phyloP scores from a whole-genome alignment of 345 rosid genomes.

The Ceriops decandra region DNA sequence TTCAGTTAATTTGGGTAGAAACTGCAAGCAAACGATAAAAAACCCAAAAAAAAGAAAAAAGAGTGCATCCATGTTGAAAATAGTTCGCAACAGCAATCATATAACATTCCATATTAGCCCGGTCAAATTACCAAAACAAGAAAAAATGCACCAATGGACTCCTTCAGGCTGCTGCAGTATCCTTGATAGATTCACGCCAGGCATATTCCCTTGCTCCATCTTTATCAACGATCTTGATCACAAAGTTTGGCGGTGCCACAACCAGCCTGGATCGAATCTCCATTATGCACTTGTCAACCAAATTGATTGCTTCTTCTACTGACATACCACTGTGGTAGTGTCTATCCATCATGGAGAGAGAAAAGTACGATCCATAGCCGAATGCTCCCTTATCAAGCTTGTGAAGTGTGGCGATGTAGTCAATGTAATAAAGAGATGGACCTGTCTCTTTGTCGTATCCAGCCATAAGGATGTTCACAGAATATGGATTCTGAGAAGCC shows the following conservation, averaged over 20 bases:
- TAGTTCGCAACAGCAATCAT: too few species aligned
- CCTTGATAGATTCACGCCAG: conserved; percentile 68
- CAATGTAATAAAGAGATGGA: conserved; percentile 80
- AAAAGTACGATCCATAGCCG: conserved; percentile 83
- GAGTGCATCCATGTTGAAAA: too few species aligned
- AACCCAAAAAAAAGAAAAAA: too few species aligned
- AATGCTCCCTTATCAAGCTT: conserved; percentile 89
- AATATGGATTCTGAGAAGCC: conserved; percentile 60
- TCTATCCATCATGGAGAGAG: conserved; percentile 84
- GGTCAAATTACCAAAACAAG: too few species aligned
- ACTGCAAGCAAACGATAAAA: too few species aligned
- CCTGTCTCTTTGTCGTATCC: conserved; percentile 87
- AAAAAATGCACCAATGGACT: too few species aligned
- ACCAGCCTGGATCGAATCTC: conserved; percentile 84
- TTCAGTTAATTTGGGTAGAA: too few species aligned
- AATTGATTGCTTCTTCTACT: conserved; percentile 63
- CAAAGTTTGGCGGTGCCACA: conserved; percentile 85
- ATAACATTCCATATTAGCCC: too few species aligned
- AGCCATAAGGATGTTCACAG: conserved; percentile 74
- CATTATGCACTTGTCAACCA: conserved; percentile 75
- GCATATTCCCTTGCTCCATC: conserved; percentile 69
- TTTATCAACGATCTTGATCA: conserved; percentile 84
- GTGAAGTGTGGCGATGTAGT: conserved; percentile 81
- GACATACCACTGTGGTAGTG: conserved; percentile 77
- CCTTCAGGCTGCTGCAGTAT: conserved; percentile 13